These are phyloP conservation scores for Blepharisma stoltei DNA, from an alignment of 73 alveolate genomes.

Conservation along the genomic window DNA sequence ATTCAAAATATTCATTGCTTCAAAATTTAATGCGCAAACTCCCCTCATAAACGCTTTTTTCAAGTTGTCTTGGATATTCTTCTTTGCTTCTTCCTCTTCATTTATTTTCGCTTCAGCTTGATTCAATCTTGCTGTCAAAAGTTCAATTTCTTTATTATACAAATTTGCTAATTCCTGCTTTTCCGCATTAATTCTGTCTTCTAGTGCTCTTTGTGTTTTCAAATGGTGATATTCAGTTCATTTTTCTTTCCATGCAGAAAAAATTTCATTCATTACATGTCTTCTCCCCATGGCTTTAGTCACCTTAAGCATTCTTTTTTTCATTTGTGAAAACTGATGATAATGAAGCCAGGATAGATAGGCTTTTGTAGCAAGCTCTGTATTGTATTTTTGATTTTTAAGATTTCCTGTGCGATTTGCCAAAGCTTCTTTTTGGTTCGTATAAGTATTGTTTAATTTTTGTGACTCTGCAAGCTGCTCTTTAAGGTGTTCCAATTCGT, in stretches of 20 bases:
- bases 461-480: conserved; percentile 79
- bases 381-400: conserved; percentile 42
- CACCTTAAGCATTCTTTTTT: conserved; percentile 41
- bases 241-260: conserved; percentile 30
- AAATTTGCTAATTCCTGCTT: conserved; percentile 56
- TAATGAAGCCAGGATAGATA: conserved; percentile 48
- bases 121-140: conserved; percentile 75
- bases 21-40: conserved; percentile 96
- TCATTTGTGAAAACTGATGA: conserved; percentile 37
- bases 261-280: conserved; percentile 22
- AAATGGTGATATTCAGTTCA: conserved; percentile 5
- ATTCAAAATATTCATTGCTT: conserved; percentile 95
- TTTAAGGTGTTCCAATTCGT: conserved; percentile 85
- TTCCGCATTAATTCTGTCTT: conserved; percentile 32
- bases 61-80: conserved; percentile 85
- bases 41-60: conserved; percentile 99
- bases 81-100: conserved; percentile 66
- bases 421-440: conserved; percentile 46
- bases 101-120: conserved; percentile 77
- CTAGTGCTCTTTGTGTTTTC: conserved; percentile 32
- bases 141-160: conserved; percentile 84
- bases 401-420: conserved; percentile 56
- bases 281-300: conserved; percentile 31
- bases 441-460: conserved; percentile 46
- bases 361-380: conserved; percentile 35